A percentile compares a stretch with the other conserved stretches of the same genome.
phyloP scores from a whole-genome alignment of 2,329 filamentous ascomycete species.

The Aspergillus pseudotamarii region DNA sequence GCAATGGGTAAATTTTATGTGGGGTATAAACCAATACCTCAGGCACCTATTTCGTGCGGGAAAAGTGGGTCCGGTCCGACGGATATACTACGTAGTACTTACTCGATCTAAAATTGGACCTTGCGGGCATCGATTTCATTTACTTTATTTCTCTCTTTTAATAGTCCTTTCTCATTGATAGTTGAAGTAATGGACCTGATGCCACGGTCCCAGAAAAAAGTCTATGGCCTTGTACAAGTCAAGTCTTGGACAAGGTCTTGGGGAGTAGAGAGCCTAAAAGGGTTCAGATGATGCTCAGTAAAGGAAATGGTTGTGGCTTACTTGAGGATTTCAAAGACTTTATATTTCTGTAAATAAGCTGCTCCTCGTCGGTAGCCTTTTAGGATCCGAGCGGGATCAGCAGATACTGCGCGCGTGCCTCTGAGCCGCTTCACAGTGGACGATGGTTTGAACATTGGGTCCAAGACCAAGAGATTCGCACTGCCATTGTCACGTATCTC shows the following conservation, averaged over 20 bases:
- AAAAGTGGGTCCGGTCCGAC: conserved; percentile 1
- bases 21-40: conserved; percentile 25
- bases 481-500: conserved; percentile 68
- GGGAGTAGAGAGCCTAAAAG: conserved; percentile 12
- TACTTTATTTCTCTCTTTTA: not conserved
- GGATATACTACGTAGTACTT: not conserved
- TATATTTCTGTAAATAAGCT: conserved; percentile 69
- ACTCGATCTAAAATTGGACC: not conserved
- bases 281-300: conserved; percentile 3
- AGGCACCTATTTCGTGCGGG: conserved; percentile 16
- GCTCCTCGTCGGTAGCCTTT: conserved; percentile 73
- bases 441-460: conserved; percentile 78
- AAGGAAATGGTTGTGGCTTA: conserved; percentile 38
- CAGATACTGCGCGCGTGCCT: conserved; percentile 45
- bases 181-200: not conserved
- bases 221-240: not conserved
- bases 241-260: not conserved
- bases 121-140: not conserved
- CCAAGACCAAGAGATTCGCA: conserved; percentile 78
- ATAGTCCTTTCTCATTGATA: not conserved
- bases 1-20: conserved; percentile 21
- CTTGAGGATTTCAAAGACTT: conserved; percentile 79
- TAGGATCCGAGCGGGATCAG: conserved; percentile 59
- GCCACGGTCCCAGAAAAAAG: not conserved
- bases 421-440: conserved; percentile 63